Evolutionary conservation across 306 rosid genomes (phyloP).

Genomic region (Inga laurina): DNA sequence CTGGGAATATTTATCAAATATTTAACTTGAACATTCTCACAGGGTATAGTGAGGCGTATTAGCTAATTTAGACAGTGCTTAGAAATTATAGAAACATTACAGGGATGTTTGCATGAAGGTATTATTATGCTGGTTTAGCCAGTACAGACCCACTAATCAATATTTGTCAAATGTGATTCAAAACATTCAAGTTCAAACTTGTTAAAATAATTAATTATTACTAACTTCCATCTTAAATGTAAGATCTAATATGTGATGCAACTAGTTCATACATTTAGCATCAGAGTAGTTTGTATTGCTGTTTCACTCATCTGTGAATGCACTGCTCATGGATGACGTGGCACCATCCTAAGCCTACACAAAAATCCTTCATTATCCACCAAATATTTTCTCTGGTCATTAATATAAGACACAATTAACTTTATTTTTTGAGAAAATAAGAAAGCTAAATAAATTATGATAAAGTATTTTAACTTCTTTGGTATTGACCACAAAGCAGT

Average conservation of each 20-base stretch:
- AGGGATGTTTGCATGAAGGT: not conserved
- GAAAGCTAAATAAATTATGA: no score
- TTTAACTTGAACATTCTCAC: slow-evolving; percentile 8
- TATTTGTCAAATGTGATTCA: not conserved
- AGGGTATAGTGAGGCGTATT: not conserved
- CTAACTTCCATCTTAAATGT: no score
- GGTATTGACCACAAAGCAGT: no score
- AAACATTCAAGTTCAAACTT: not conserved
- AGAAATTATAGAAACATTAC: not conserved
- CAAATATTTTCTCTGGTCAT: not conserved
- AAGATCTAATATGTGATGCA: no score
- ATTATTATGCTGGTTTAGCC: not conserved
- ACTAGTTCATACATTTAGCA: no score
- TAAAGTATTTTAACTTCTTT: no score
- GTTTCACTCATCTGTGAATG: not conserved
- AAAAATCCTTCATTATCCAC: not conserved
- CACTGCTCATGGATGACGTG: not conserved
- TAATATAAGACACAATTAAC: no score
- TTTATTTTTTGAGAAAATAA: no score
- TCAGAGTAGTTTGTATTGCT: not conserved
- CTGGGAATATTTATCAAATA: not conserved
- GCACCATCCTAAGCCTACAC: not conserved
- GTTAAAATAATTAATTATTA: not conserved
- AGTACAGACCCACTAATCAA: not conserved
- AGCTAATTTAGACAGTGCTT: not conserved